These are phyloP conservation scores for Aspergillus eucalypticola DNA, from an alignment of 2,329 filamentous ascomycete species.

Conservation along the genomic window DNA sequence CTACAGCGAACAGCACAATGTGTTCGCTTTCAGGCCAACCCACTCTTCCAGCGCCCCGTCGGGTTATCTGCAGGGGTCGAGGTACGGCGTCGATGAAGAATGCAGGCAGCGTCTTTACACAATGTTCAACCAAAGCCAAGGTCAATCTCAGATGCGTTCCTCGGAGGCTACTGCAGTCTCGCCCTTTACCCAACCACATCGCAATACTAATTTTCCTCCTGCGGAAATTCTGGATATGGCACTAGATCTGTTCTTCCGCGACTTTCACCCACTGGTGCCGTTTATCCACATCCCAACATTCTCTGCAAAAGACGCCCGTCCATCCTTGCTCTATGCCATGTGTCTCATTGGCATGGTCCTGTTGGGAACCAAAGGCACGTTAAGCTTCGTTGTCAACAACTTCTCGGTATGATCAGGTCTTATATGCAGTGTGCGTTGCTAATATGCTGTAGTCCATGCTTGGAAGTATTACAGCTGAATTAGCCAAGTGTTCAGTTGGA, in stretches of 20 bases:
- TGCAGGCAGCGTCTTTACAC: slow-evolving; percentile 43
- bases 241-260: slow-evolving; percentile 56
- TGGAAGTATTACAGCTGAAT: slow-evolving; percentile 45
- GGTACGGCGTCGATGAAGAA: slow-evolving; percentile 44
- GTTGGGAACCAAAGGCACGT: slow-evolving; percentile 53
- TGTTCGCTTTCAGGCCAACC: slow-evolving; percentile 35
- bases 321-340: slow-evolving; percentile 53
- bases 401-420: slow-evolving; percentile 37
- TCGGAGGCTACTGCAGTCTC: slow-evolving; percentile 21
- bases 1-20: slow-evolving; percentile 39
- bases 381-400: slow-evolving; percentile 51
- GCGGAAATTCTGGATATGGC: slow-evolving; percentile 57
- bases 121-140: slow-evolving; percentile 33
- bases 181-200: slow-evolving; percentile 20
- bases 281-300: slow-evolving; percentile 58
- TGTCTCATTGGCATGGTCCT: slow-evolving; percentile 56
- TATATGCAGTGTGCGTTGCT: slow-evolving; percentile 13
- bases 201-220: slow-evolving; percentile 46
- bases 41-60: slow-evolving; percentile 24
- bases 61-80: slow-evolving; percentile 31
- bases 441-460: slow-evolving; percentile 26
- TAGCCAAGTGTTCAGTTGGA: slow-evolving; percentile 45
- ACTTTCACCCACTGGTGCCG: slow-evolving; percentile 55
- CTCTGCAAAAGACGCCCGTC: slow-evolving; percentile 50
- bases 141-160: slow-evolving; percentile 21